Evolutionary conservation across 306 rosid species (phyloP), one percentile per base, ranked within the genome.

Genomic region (Acacia crassicarpa): DNA sequence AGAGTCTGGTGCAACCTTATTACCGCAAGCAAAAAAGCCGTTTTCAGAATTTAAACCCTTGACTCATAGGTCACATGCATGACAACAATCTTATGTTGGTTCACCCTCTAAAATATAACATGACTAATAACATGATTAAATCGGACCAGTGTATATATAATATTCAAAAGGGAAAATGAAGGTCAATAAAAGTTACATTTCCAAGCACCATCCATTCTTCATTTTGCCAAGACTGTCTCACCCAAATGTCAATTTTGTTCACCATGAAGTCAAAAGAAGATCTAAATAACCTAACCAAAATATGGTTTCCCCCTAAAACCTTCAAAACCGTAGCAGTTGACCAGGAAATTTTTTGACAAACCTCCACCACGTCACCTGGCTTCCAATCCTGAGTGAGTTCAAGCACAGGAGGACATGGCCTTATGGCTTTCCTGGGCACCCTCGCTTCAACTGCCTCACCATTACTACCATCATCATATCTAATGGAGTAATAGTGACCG

Each of bases 291-390:
- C 98, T 87, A 66, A 92, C 93, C 80, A 87, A 81, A 83, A 89
- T 78, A 75, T 82, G 72, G 76, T 82, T 85, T 68, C 77, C 78
- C 59, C 92, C 89, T 83, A 89, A 85, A 90, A 87, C 92, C 89
- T 91, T 85, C 70, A 88, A 87, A 88, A 96, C 84, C 40, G 89
- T 86, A 58, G 98, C 97, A 93, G 94, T 88, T 86, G 86, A 92
- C 99, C 98, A 96, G 6, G 95, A 89, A 49, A 82, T 84, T 61
- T 89, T 88, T 73, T 87, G 89, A 62, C 91, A 89, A 51, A 91
- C 92, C 92, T 96, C 99, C 11, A 92, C 89, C 54, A 96, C 83
- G 80, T 90, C 98, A 78, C 99, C 97, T 2, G 91, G 83, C 70
- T 75, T 87, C 97, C 93, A 96, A 85, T 83, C 85, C 46, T 81